A percentile compares a stretch with the other conserved stretches of the same genome.
phyloP scores from a whole-genome alignment of 1,284 basidiomycete genomes.

The Anthracocystis walkeri region DNA sequence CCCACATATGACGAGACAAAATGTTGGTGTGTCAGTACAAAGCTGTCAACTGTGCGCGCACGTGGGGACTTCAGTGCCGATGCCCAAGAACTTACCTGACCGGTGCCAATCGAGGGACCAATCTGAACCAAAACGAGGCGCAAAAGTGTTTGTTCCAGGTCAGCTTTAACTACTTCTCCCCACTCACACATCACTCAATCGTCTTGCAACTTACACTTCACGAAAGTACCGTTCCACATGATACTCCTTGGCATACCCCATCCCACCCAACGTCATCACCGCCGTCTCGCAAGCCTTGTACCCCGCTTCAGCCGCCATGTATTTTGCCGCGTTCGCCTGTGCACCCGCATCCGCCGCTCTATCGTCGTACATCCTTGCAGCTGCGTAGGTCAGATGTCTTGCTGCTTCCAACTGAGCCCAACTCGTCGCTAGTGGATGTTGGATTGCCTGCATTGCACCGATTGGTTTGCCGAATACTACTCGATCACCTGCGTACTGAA shows the following conservation, averaged over 20 bases:
- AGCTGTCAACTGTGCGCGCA: not conserved
- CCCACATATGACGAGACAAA: conserved; percentile 4
- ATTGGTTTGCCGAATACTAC: conserved; percentile 67
- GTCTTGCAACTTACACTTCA: conserved; percentile 44
- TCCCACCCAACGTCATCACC: conserved; percentile 66
- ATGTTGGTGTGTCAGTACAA: conserved; percentile 1
- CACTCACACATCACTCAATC: no score
- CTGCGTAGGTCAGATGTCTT: conserved; percentile 61
- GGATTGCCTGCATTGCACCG: conserved; percentile 67
- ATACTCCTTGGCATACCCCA: conserved; percentile 67
- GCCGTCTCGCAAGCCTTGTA: conserved; percentile 57
- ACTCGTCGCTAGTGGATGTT: conserved; percentile 65
- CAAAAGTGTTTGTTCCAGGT: not conserved
- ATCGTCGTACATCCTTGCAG: conserved; percentile 62
- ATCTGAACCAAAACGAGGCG: conserved; percentile 24
- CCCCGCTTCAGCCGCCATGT: conserved; percentile 66
- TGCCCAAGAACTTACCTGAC: conserved; percentile 36
- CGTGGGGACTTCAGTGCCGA: not conserved
- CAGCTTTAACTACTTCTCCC: not conserved
- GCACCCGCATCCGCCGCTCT: conserved; percentile 59
- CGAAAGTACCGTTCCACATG: conserved; percentile 57
- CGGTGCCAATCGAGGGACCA: conserved; percentile 66
- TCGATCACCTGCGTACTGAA: conserved; percentile 60
- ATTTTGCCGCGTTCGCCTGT: conserved; percentile 68
- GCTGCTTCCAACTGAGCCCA: conserved; percentile 69